Conservation (phyloP, 2,329 filamentous ascomycete species). For the Phialophora verrucosa region DNA sequence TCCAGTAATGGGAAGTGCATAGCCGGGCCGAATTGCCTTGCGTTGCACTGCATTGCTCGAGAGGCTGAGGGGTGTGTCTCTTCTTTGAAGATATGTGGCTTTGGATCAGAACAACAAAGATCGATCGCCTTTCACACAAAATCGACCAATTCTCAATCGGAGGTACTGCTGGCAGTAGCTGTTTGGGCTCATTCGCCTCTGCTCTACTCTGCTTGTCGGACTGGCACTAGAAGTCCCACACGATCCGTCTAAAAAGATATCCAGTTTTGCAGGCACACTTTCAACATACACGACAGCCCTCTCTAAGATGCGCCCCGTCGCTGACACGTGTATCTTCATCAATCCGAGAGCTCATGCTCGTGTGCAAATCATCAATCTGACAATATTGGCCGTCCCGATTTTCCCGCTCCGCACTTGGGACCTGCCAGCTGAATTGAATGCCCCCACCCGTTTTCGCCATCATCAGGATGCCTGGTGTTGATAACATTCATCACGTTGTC, state of each 20-base stretch:
- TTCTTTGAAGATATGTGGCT: background rate
- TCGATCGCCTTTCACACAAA: background rate
- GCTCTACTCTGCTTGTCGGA: background rate
- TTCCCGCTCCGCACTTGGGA: background rate
- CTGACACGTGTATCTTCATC: background rate
- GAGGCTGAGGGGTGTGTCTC: background rate
- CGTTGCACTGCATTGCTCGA: background rate
- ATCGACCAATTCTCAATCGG: background rate
- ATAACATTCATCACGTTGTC: background rate
- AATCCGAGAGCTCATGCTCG: background rate
- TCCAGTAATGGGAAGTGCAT: too few species aligned
- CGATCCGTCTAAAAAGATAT: background rate
- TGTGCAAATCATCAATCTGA: slow-evolving; percentile 1
- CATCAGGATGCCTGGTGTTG: background rate
- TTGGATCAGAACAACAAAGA: background rate
- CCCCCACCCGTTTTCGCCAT: too few species aligned
- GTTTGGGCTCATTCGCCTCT: background rate
- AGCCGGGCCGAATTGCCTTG: background rate
- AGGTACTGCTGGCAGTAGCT: background rate
- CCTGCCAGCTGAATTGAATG: background rate
- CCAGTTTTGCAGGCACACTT: background rate
- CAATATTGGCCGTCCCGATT: background rate
- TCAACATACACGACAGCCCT: background rate
- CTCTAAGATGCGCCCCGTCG: background rate
- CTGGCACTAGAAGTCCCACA: background rate